phyloP scores from a whole-genome alignment of 495 filamentous ascomycete genomes.

The Neurospora sp. region DNA sequence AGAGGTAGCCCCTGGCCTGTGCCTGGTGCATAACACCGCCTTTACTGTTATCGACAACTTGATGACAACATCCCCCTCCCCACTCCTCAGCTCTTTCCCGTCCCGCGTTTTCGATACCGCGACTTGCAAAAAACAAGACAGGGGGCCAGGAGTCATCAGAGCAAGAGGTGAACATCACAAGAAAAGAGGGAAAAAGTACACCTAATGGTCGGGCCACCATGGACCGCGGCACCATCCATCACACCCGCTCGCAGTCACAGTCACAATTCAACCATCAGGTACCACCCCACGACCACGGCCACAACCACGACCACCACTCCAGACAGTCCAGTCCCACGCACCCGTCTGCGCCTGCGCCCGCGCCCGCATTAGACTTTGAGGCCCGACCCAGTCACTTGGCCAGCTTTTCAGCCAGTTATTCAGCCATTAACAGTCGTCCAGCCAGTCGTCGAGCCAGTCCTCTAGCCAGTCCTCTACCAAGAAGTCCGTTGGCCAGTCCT shows the following conservation, averaged over 20 bases:
- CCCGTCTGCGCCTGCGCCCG: background rate
- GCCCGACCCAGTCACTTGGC: background rate
- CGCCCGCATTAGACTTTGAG: background rate
- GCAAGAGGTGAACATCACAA: background rate
- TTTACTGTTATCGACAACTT: background rate
- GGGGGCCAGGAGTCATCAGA: background rate
- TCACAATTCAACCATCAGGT: background rate
- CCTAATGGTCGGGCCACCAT: conserved; percentile 25
- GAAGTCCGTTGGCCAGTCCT: background rate
- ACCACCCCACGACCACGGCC: conserved; percentile 4
- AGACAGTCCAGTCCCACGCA: conserved; percentile 5
- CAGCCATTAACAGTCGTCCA: background rate
- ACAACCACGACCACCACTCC: conserved; percentile 1
- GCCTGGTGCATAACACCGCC: background rate
- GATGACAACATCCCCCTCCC: background rate
- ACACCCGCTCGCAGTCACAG: conserved; percentile 10
- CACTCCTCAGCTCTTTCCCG: background rate
- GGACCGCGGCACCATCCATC: conserved; percentile 24
- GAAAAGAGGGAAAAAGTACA: conserved; percentile 6
- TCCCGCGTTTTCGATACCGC: background rate
- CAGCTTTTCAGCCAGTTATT: background rate
- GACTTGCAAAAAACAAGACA: background rate
- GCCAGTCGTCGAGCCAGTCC: background rate
- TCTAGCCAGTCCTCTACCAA: background rate
- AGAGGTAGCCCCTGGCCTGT: background rate